A percentile compares a stretch with the other conserved stretches of the same genome.
phyloP scores from a whole-genome alignment of 2,329 filamentous ascomycete species.

The Aureobasidium sp. region DNA sequence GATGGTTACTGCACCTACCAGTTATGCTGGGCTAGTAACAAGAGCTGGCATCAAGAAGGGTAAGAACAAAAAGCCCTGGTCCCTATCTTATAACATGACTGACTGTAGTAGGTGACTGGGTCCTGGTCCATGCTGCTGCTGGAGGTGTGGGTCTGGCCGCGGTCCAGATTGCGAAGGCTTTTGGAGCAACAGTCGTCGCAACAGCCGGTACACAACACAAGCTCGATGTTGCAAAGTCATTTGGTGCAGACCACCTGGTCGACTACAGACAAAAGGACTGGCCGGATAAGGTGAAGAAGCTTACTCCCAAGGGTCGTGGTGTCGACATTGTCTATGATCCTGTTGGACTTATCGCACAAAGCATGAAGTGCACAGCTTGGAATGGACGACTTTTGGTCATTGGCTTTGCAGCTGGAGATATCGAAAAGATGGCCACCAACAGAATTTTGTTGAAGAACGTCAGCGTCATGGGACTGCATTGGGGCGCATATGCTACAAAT shows the following conservation, averaged over 20 bases:
- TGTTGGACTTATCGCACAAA: conserved; percentile 79
- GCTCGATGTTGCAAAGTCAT: conserved; percentile 65
- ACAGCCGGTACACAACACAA: conserved; percentile 78
- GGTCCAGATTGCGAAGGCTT: conserved; percentile 88
- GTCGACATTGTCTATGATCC: conserved; percentile 96
- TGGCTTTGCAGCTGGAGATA: conserved; percentile 76
- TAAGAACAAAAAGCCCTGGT: conserved; percentile 8
- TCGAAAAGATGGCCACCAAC: conserved; percentile 90
- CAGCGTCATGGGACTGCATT: conserved; percentile 78
- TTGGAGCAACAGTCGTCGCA: conserved; percentile 85
- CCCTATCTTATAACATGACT: background rate
- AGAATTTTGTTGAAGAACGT: conserved; percentile 92
- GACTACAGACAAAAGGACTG: conserved; percentile 61
- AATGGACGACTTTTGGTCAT: conserved; percentile 82
- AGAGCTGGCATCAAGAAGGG: conserved; percentile 62
- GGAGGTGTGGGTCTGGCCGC: conserved; percentile 87
- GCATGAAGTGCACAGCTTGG: conserved; percentile 88
- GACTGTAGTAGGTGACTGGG: conserved; percentile 58
- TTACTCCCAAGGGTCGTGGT: conserved; percentile 63
- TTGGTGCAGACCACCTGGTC: conserved; percentile 76
- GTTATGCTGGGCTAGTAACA: conserved; percentile 72
- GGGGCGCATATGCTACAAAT: conserved; percentile 72
- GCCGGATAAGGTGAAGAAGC: conserved; percentile 61
- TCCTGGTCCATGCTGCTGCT: conserved; percentile 85
- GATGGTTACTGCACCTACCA: conserved; percentile 87